These are phyloP conservation scores for Ricinus communis DNA, from an alignment of 345 rosid genomes.

Conservation along the genomic window DNA sequence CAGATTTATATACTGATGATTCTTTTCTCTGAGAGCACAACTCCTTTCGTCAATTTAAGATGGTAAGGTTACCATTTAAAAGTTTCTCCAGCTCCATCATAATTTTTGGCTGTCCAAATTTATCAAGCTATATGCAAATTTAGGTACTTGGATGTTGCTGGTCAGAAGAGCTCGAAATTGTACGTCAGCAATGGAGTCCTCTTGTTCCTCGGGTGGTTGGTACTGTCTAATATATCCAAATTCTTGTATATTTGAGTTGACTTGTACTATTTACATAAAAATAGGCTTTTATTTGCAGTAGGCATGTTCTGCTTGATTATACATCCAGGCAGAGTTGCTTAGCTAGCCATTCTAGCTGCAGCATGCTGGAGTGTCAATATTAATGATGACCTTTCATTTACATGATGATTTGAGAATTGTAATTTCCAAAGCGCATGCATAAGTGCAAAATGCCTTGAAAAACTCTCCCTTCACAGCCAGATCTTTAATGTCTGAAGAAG, in stretches of 20 bases:
- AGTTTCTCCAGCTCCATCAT: not conserved
- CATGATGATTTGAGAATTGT: too few species aligned
- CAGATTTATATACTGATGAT: conserved; percentile 79
- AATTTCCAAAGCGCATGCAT: not conserved
- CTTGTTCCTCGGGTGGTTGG: conserved; percentile 87
- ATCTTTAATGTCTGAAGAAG: not conserved
- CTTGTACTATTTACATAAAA: conserved; percentile 7
- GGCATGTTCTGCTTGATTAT: not conserved
- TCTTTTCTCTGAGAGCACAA: conserved; percentile 74
- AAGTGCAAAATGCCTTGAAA: not conserved
- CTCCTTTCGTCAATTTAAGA: conserved; percentile 80
- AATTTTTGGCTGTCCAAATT: conserved; percentile 4
- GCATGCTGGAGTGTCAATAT: too few species aligned
- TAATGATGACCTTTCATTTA: not conserved
- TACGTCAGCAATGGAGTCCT: conserved; percentile 64
- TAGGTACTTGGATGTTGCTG: conserved; percentile 82
- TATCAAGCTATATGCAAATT: conserved; percentile 8
- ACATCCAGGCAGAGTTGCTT: not conserved
- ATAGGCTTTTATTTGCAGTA: not conserved
- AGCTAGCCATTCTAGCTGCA: not conserved
- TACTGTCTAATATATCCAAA: conserved; percentile 38
- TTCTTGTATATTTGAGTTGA: conserved; percentile 11
- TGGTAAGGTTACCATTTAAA: conserved; percentile 46
- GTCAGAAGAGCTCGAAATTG: conserved; percentile 57
- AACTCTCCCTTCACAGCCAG: too few species aligned